Evolutionary conservation across 108 stramenopile genomes (phyloP).

Genomic region (Schizochytrium sp.): DNA sequence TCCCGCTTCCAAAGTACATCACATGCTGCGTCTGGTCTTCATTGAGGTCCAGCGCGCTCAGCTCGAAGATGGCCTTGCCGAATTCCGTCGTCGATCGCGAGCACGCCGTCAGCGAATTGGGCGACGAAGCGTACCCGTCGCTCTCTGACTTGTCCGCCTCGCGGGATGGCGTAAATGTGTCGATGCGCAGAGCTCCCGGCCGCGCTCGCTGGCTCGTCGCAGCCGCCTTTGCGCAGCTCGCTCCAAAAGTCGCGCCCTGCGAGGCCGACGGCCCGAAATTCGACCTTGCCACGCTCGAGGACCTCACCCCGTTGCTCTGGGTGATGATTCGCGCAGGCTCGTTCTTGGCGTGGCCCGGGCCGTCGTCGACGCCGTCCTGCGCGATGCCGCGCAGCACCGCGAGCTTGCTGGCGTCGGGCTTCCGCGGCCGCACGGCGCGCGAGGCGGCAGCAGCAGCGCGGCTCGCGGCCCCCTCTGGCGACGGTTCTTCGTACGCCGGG

Average conservation of each 20-base stretch:
- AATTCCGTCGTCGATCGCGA: neutral
- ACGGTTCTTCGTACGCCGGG: too few species aligned
- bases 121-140: neutral
- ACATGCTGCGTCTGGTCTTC: neutral
- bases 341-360: neutral
- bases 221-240: too few species aligned
- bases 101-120: neutral
- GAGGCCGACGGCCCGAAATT: too few species aligned
- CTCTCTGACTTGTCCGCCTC: neutral
- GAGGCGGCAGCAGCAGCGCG: neutral
- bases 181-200: neutral
- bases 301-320: neutral
- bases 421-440: too few species aligned
- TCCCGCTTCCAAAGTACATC: neutral
- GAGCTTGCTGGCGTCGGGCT: too few species aligned
- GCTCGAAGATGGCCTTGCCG: neutral
- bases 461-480: neutral
- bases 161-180: neutral
- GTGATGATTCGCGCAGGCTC: neutral
- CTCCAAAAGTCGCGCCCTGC: too few species aligned
- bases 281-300: neutral
- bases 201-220: too few species aligned
- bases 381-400: too few species aligned
- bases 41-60: neutral
- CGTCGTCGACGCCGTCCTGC: too few species aligned